Evolutionary conservation across 352 stramenopile genomes (phyloP).

Genomic region (Phytophthora tubulina): DNA sequence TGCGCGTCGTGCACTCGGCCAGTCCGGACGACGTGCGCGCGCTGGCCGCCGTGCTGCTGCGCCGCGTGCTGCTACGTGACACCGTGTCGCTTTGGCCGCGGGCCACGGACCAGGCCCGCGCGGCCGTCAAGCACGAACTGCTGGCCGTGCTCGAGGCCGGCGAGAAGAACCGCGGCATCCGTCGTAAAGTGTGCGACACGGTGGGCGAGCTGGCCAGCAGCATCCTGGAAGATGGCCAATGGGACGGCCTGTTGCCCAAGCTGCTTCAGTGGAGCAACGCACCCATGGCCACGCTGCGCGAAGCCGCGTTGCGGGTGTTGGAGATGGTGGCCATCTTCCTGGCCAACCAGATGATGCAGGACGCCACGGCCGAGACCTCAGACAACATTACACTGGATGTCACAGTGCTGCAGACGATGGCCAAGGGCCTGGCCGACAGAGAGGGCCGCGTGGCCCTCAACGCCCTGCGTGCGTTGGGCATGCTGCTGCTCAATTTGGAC

Average conservation of each 20-base stretch:
- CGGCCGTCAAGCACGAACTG: constrained; percentile 67
- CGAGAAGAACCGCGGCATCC: constrained; percentile 80
- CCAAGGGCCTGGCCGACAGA: constrained; percentile 57
- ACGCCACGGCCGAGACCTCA: constrained; percentile 35
- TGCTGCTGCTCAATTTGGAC: constrained; percentile 84
- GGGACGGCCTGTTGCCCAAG: constrained; percentile 76
- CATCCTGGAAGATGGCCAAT: constrained; percentile 85
- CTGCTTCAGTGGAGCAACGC: constrained; percentile 70
- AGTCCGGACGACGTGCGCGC: constrained; percentile 75
- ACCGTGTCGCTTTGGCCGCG: constrained; percentile 81
- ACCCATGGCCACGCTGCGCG: constrained; percentile 61
- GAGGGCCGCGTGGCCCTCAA: constrained; percentile 80
- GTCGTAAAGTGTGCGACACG: constrained; percentile 86
- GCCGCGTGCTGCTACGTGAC: constrained; percentile 80
- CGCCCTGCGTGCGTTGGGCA: constrained; percentile 70
- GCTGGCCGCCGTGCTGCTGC: constrained; percentile 78
- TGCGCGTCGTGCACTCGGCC: constrained; percentile 66
- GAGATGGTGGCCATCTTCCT: constrained; percentile 88
- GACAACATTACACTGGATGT: constrained; percentile 50
- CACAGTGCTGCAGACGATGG: constrained; percentile 63
- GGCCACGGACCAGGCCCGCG: constrained; percentile 55
- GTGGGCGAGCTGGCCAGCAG: constrained; percentile 83
- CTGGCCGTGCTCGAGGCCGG: constrained; percentile 63
- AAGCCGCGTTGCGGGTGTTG: constrained; percentile 77
- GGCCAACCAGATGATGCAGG: constrained; percentile 58